A percentile compares a stretch with the other conserved stretches of the same genome.
These are phyloP conservation scores for Mycotypha africana DNA, from an alignment of 371 early-diverging fungal species.

Conservation along the genomic window DNA sequence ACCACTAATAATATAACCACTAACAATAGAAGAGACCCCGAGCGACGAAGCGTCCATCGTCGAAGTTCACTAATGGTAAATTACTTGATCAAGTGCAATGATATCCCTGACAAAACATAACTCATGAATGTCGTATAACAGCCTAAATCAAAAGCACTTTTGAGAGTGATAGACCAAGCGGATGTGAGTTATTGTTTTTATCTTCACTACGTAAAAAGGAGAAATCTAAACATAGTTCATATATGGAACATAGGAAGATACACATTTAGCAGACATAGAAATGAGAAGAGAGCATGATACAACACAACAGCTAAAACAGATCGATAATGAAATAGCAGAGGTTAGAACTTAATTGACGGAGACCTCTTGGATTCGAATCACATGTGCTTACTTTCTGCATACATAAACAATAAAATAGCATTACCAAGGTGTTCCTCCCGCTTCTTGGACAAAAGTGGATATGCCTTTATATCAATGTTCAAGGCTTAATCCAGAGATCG, in stretches of 20 bases:
- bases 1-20: not conserved
- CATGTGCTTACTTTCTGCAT: no score
- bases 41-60: constrained; percentile 31
- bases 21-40: constrained; percentile 25
- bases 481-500: constrained; percentile 40
- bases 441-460: constrained; percentile 11
- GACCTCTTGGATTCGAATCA: no score
- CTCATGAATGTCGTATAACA: not conserved
- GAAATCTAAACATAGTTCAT: not conserved
- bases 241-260: constrained; percentile 29
- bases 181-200: constrained; percentile 32
- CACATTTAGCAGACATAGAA: constrained; percentile 34
- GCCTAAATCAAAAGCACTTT: constrained; percentile 40
- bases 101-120: not conserved
- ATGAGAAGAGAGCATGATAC: constrained; percentile 35
- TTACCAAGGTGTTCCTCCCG: constrained; percentile 23
- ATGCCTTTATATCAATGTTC: constrained; percentile 31
- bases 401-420: not conserved
- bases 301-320: constrained; percentile 15
- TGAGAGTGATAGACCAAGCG: constrained; percentile 34
- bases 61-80: constrained; percentile 36
- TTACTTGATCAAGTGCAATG: no score
- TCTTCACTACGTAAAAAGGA: not conserved
- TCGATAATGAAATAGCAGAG: constrained; percentile 1
- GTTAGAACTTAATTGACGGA: not conserved